Base-by-base conservation (phyloP, 2,329 filamentous ascomycete species). In the Hypoxylon sp. region DNA sequence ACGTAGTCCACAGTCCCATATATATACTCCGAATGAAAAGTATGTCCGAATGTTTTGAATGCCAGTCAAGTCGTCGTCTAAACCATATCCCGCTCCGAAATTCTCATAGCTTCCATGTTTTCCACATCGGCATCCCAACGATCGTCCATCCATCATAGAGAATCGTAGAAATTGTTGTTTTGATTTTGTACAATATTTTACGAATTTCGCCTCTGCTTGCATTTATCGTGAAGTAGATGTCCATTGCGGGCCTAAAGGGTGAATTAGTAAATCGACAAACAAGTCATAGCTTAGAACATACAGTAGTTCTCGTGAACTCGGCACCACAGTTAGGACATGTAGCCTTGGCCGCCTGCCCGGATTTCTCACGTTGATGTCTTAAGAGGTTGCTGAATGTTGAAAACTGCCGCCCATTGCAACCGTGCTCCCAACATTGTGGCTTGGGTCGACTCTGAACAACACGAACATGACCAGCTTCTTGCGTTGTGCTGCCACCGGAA, bases 381-480 rank as follows among this genome's bases (percentile, higher is more conserved):
- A 98, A 84, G 2, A 98, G 87, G 78, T 98, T 98, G 87, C 94
- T 97, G 78, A 98, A 98, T 2, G 95, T 98, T 17, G 93, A 97
- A 77, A 98, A 98, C 76, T 97, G 93, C 31, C 94, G 90, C 19
- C 95, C 95, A 75, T 98, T 97, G 84, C 95, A 98, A 10, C 94
- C 95, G 77, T 98, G 95, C 68, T 98, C 95, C 93, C 93, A 98
- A 80, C 95, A 98, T 78, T 97, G 93, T 50, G 94, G 94, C 82
- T 97, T 97, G n/a, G 93, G 93, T 71, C 92, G 88, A 73, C 89
- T 90, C 78, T 92, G 91, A 17, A 94, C 86, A 15, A 94, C 88
- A 65, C 92, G 86, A 42, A 93, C 89, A 71, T 89, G 83, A 47
- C 82, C 78, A 39, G 80, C 78, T 69, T 83, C 80, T 69, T 82